These are phyloP conservation scores for Cladophialophora immunda DNA, from an alignment of 2,329 filamentous ascomycete species.

Conservation along the genomic window DNA sequence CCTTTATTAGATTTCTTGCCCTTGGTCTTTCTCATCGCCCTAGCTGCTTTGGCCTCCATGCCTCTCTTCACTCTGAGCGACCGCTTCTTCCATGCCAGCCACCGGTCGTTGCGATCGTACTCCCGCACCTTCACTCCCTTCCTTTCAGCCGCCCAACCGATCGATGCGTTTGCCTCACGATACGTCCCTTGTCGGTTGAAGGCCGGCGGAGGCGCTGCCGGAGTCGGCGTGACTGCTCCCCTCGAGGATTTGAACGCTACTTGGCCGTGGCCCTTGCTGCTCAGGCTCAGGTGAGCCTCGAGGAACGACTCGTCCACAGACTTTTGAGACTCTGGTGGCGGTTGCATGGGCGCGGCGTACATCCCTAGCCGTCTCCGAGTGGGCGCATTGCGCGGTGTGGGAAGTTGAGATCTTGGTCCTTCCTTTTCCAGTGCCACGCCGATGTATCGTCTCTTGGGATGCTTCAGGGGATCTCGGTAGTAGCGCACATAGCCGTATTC, in stretches of 20 bases:
- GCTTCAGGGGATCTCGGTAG: slow-evolving; percentile 84
- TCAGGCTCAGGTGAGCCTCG: slow-evolving; percentile 28
- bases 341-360: slow-evolving; percentile 59
- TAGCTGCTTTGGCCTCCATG: slow-evolving; percentile 68
- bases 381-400: slow-evolving; percentile 76
- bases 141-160: slow-evolving; percentile 52
- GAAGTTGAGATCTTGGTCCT: slow-evolving; percentile 69
- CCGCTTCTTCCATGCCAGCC: slow-evolving; percentile 71
- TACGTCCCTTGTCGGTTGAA: slow-evolving; percentile 43
- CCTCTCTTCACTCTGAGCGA: slow-evolving; percentile 57
- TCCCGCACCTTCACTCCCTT: slow-evolving; percentile 64
- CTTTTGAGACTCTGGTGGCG: slow-evolving; percentile 38
- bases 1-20: slow-evolving; percentile 63
- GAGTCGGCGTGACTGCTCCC: slow-evolving; percentile 37
- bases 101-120: slow-evolving; percentile 68
- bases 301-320: slow-evolving; percentile 27
- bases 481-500: slow-evolving; percentile 93
- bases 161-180: slow-evolving; percentile 63
- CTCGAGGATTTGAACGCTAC: slow-evolving; percentile 37
- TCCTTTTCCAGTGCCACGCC: slow-evolving; percentile 87
- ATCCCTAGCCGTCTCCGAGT: slow-evolving; percentile 80
- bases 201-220: slow-evolving; percentile 40
- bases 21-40: slow-evolving; percentile 69
- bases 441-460: slow-evolving; percentile 92
- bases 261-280: slow-evolving; percentile 25